phyloP scores from a whole-genome alignment of 352 stramenopile genomes.

The Phytophthora crassamura region DNA sequence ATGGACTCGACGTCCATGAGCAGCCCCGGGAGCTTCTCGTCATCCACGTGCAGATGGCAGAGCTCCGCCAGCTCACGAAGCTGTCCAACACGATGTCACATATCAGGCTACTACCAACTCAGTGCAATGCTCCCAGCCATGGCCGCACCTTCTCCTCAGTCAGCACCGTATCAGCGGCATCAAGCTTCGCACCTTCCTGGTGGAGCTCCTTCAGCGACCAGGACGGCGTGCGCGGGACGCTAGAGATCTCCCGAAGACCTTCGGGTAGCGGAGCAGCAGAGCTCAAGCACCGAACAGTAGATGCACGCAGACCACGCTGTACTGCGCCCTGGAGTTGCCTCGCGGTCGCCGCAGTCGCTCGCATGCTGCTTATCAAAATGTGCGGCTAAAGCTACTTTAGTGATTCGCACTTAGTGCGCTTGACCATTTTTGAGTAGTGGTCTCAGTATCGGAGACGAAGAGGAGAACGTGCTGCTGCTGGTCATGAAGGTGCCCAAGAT shows the following conservation, averaged over 20 bases:
- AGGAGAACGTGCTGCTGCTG: not conserved
- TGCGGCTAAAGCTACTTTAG: not conserved
- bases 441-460: not conserved
- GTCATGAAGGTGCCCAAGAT: slow-evolving; percentile 87
- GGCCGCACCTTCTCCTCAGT: slow-evolving; percentile 59
- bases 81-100: slow-evolving; percentile 24
- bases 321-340: slow-evolving; percentile 29
- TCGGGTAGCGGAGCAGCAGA: slow-evolving; percentile 40
- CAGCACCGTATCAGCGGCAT: slow-evolving; percentile 59
- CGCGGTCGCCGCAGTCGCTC: slow-evolving; percentile 15
- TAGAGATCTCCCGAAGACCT: slow-evolving; percentile 67
- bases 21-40: slow-evolving; percentile 70
- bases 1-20: slow-evolving; percentile 88
- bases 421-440: not conserved
- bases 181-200: slow-evolving; percentile 51
- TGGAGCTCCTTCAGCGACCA: slow-evolving; percentile 88
- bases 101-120: not conserved
- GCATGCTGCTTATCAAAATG: slow-evolving; percentile 12
- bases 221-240: slow-evolving; percentile 68
- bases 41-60: slow-evolving; percentile 82
- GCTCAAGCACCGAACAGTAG: slow-evolving; percentile 20
- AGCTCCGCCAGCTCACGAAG: slow-evolving; percentile 81
- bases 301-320: slow-evolving; percentile 4
- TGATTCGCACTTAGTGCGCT: slow-evolving; percentile 14
- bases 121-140: not conserved